Evolutionary conservation across 2,329 filamentous ascomycete genomes (phyloP).

Genomic region (Sclerotinia borealis): DNA sequence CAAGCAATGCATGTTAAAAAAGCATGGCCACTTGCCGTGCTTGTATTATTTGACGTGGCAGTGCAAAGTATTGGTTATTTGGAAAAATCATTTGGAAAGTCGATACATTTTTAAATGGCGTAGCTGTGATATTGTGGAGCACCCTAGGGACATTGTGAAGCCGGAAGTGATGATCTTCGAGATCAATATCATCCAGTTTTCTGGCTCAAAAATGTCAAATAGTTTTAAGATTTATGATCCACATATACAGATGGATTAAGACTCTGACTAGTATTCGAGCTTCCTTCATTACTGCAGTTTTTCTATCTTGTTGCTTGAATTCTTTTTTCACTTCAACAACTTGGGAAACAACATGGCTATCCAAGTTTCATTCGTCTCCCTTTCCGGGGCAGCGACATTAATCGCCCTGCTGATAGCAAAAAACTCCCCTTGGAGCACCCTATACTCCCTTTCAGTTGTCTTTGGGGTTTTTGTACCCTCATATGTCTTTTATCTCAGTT

Average conservation of each 20-base stretch:
- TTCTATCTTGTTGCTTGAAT: background rate
- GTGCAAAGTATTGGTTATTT: background rate
- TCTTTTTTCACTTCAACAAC: background rate
- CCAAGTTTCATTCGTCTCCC: constrained; percentile 1
- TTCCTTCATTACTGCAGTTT: background rate
- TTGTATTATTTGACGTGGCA: background rate
- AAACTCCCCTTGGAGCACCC: constrained; percentile 14
- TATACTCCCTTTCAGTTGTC: constrained; percentile 15
- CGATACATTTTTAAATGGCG: background rate
- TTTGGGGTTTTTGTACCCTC: constrained; percentile 23
- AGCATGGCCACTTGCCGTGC: background rate
- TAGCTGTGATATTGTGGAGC: background rate
- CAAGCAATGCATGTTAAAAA: background rate
- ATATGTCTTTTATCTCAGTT: constrained; percentile 35
- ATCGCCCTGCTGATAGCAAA: constrained; percentile 20
- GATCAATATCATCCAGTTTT: background rate
- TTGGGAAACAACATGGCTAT: constrained; percentile 4
- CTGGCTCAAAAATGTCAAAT: background rate
- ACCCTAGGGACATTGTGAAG: background rate
- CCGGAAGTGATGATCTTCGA: background rate
- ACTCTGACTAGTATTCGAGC: background rate
- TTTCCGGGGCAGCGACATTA: constrained; percentile 4
- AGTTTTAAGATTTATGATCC: background rate
- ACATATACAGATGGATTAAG: background rate
- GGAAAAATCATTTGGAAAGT: background rate